Percentiles rank a stretch among this genome's conserved stretches.
Evolutionary conservation across 139 green algal genomes (phyloP).

Genomic region (Raphidocelis subcapitata): DNA sequence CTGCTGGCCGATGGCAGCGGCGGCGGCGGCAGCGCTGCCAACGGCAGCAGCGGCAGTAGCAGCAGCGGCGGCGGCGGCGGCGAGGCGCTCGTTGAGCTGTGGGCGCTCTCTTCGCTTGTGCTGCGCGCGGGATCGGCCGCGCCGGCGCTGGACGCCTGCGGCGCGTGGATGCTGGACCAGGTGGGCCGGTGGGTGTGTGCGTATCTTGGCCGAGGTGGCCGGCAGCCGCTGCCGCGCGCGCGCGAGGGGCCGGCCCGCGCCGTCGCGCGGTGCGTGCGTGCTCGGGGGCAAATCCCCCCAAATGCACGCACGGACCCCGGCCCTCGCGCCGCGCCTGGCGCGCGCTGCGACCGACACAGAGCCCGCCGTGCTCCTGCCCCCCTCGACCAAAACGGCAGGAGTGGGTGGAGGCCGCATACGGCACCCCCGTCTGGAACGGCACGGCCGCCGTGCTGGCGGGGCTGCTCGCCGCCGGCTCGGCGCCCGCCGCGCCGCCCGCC

Average conservation of each 20-base stretch:
- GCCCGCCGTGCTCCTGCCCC: too few relatives aligned
- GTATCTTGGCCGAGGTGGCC: too few relatives aligned
- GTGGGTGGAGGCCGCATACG: neutral
- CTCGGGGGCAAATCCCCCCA: too few relatives aligned
- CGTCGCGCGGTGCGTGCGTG: too few relatives aligned
- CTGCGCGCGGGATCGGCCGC: neutral
- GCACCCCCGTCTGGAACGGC: neutral
- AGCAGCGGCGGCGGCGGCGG: neutral
- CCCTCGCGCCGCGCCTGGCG: too few relatives aligned
- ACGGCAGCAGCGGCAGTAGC: neutral
- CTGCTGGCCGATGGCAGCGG: too few relatives aligned
- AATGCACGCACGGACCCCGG: too few relatives aligned
- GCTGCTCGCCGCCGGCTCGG: too few relatives aligned
- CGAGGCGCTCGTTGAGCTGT: neutral
- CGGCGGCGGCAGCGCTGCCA: neutral
- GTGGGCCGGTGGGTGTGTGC: neutral
- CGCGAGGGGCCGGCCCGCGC: too few relatives aligned
- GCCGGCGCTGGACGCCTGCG: constrained; percentile 11
- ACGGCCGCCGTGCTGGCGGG: neutral
- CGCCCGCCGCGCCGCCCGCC: too few relatives aligned
- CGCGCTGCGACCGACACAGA: too few relatives aligned
- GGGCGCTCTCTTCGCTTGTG: neutral
- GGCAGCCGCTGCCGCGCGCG: too few relatives aligned
- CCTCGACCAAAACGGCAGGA: neutral
- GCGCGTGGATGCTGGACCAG: constrained; percentile 20